Conservation (phyloP, 2,329 filamentous ascomycete species). For the Microsporum audouinii region DNA sequence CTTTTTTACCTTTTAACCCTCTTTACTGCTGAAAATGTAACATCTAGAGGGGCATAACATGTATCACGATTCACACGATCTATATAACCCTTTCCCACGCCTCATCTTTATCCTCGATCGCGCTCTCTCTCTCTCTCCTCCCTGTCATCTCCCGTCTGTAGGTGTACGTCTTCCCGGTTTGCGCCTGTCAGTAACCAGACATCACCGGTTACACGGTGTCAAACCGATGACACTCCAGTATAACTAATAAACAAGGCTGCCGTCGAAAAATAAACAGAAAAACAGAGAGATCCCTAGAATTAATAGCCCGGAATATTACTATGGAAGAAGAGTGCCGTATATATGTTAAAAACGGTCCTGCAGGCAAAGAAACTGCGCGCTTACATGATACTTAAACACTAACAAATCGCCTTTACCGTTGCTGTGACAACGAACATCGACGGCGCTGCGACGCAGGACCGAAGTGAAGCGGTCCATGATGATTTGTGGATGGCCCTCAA, state of each 20-base stretch:
- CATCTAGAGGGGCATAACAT: not conserved
- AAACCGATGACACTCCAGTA: not conserved
- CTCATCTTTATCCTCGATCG: not conserved
- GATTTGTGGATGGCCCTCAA: not conserved
- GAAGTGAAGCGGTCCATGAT: slow-evolving; percentile 3
- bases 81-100: not conserved
- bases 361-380: not conserved
- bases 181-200: not conserved
- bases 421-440: slow-evolving; percentile 5
- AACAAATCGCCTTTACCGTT: not conserved
- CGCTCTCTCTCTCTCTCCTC: not conserved
- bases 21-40: not conserved
- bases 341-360: not conserved
- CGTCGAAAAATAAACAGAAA: not conserved
- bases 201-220: not conserved
- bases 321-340: not conserved
- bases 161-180: not conserved
- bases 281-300: not conserved
- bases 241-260: not conserved
- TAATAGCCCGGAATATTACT: not conserved
- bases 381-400: not conserved
- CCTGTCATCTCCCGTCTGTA: not conserved
- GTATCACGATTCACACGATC: not conserved
- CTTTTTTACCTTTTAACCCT: not conserved
- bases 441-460: slow-evolving; percentile 1